A percentile compares a stretch with the other conserved stretches of the same genome.
Evolutionary conservation across 169 alveolate species (phyloP).

Genomic region (Plasmodium gaboni): DNA sequence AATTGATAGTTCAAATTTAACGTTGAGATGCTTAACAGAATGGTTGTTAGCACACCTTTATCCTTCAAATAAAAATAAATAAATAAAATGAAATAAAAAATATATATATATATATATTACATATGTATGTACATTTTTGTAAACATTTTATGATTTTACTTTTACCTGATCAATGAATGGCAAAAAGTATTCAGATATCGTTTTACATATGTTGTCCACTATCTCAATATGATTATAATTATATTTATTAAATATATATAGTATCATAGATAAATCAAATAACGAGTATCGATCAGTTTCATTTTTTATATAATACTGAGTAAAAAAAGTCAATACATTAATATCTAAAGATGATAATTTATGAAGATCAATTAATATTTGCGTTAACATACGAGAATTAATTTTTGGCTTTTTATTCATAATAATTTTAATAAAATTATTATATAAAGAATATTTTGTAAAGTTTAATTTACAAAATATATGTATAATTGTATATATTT

Average conservation of each 20-base stretch:
- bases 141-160: too few species aligned
- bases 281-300: slow-evolving; percentile 12
- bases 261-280: slow-evolving; percentile 59
- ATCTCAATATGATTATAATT: slow-evolving; percentile 41
- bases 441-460: slow-evolving; percentile 49
- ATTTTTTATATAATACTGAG: slow-evolving; percentile 40
- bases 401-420: slow-evolving; percentile 46
- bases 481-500: slow-evolving; percentile 50
- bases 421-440: slow-evolving; percentile 33
- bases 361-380: slow-evolving; percentile 57
- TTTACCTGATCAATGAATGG: slow-evolving; percentile 41
- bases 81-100: neutral
- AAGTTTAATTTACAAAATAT: slow-evolving; percentile 51
- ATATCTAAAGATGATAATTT: slow-evolving; percentile 39
- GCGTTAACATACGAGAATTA: slow-evolving; percentile 38
- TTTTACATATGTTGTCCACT: slow-evolving; percentile 16
- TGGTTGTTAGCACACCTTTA: slow-evolving; percentile 66
- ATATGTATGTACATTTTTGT: neutral
- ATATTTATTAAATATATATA: slow-evolving; percentile 39
- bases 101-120: slow-evolving; percentile 22
- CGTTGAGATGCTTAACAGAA: slow-evolving; percentile 39
- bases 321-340: slow-evolving; percentile 32
- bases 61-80: slow-evolving; percentile 20
- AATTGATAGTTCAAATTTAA: slow-evolving; percentile 22
- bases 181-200: slow-evolving; percentile 8